Conservation (phyloP, 768 basidiomycete genomes). For the Kondoa subrosea region DNA sequence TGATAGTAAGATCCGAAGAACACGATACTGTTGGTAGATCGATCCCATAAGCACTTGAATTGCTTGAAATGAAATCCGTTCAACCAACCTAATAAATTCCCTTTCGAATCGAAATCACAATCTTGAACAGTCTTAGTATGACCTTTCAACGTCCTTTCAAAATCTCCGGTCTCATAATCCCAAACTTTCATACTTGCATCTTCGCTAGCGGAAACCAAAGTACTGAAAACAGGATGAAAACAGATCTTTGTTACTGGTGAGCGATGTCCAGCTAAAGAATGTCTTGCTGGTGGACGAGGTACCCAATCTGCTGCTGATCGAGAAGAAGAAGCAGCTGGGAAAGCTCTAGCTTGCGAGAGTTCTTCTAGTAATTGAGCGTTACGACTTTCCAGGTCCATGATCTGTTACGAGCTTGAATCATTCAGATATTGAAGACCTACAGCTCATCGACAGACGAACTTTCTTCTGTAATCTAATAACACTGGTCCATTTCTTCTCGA, state of each 20-base stretch:
- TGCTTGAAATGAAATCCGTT: slow-evolving; percentile 12
- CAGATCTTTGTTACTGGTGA: slow-evolving; percentile 58
- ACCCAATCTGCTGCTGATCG: slow-evolving; percentile 58
- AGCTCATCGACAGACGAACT: slow-evolving; percentile 35
- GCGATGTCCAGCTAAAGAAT: slow-evolving; percentile 58
- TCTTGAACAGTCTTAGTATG: slow-evolving; percentile 79
- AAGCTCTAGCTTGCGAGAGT: slow-evolving; percentile 38
- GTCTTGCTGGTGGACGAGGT: slow-evolving; percentile 65
- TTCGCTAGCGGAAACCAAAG: slow-evolving; percentile 69
- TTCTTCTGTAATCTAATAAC: slow-evolving; percentile 92
- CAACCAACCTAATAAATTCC: slow-evolving; percentile 51
- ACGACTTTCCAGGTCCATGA: slow-evolving; percentile 83
- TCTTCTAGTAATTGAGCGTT: slow-evolving; percentile 63
- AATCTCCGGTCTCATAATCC: slow-evolving; percentile 93
- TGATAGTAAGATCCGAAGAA: slow-evolving; percentile 77
- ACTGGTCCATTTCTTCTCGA: slow-evolving; percentile 97
- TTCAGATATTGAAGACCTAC: background rate
- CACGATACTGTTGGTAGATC: slow-evolving; percentile 42
- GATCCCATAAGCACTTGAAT: background rate
- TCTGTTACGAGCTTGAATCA: slow-evolving; percentile 38
- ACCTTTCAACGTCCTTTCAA: slow-evolving; percentile 77
- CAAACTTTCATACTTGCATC: slow-evolving; percentile 82
- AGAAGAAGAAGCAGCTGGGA: slow-evolving; percentile 37
- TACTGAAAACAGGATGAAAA: slow-evolving; percentile 71
- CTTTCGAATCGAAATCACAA: slow-evolving; percentile 74